phyloP scores from a whole-genome alignment of 108 stramenopile genomes.

The Skeletonema potamos region DNA sequence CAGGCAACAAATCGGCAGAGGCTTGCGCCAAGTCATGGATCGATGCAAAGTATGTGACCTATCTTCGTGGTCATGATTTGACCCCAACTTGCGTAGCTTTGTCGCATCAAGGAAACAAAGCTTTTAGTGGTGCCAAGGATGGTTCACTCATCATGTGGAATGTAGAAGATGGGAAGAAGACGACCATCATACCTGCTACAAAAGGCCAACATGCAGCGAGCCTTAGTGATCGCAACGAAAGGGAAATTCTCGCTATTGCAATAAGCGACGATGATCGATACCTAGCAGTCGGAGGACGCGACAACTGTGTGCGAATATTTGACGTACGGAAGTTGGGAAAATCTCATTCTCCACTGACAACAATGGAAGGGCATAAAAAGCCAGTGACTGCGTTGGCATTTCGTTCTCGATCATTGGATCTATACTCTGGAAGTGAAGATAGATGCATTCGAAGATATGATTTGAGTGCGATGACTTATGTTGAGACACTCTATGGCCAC shows the following conservation, averaged over 20 bases:
- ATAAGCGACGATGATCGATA: conserved; percentile 92
- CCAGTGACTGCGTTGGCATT: conserved; percentile 83
- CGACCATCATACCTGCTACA: conserved; percentile 45
- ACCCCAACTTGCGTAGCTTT: conserved; percentile 90
- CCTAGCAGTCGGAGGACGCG: conserved; percentile 88
- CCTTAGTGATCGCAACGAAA: conserved; percentile 49
- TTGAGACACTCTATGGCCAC: conserved; percentile 99
- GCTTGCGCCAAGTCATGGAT: conserved; percentile 60
- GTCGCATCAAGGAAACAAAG: conserved; percentile 50
- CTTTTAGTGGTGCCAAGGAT: conserved; percentile 94
- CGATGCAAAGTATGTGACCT: conserved; percentile 43
- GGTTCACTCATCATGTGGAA: conserved; percentile 92
- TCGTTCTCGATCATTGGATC: conserved; percentile 77
- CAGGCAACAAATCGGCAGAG: not conserved
- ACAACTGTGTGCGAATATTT: conserved; percentile 83
- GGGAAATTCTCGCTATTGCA: conserved; percentile 91
- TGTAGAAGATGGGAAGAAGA: conserved; percentile 70
- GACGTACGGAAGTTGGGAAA: conserved; percentile 66
- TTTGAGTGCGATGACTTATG: conserved; percentile 90
- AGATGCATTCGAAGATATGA: conserved; percentile 90
- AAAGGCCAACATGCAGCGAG: conserved; percentile 37
- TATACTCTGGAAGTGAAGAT: conserved; percentile 94
- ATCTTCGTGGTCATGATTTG: conserved; percentile 77
- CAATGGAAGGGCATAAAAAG: conserved; percentile 86
- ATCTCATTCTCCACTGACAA: conserved; percentile 47